A percentile compares a stretch with the other conserved stretches of the same genome.
These are phyloP conservation scores for Podila verticillata DNA, from an alignment of 192 early-diverging fungal species.

Conservation along the genomic window DNA sequence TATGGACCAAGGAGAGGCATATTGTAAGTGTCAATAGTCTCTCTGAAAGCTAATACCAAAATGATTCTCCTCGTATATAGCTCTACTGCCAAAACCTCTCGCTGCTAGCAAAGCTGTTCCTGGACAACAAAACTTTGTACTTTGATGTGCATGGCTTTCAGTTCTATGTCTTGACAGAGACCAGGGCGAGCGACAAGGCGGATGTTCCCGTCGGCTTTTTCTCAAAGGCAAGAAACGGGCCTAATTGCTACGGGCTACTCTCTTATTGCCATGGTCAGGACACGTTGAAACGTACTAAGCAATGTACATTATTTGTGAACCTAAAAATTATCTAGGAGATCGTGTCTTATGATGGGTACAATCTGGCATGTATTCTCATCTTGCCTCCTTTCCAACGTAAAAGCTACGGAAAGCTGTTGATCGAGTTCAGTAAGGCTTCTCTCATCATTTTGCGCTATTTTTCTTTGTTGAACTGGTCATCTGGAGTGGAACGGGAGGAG, in stretches of 20 bases:
- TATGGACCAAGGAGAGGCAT: neutral
- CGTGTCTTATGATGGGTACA: constrained; percentile 82
- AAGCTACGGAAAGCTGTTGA: constrained; percentile 86
- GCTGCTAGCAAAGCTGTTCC: constrained; percentile 91
- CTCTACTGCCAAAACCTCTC: constrained; percentile 96
- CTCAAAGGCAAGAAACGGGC: constrained; percentile 77
- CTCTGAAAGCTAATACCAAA: neutral
- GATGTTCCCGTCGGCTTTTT: constrained; percentile 92
- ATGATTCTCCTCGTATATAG: constrained; percentile 33
- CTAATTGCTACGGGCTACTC: neutral
- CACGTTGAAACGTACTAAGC: neutral
- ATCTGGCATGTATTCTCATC: constrained; percentile 90
- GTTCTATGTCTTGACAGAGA: constrained; percentile 90
- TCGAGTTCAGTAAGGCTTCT: constrained; percentile 84
- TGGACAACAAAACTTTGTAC: constrained; percentile 97
- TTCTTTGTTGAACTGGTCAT: neutral
- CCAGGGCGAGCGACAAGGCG: constrained; percentile 45
- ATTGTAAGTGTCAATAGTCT: too few relatives aligned
- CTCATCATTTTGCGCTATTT: neutral
- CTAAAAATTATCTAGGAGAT: constrained; percentile 73
- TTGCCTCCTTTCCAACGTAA: constrained; percentile 89
- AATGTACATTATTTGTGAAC: neutral
- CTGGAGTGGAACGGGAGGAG: too few relatives aligned
- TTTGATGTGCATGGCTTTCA: constrained; percentile 94
- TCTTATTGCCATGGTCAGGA: neutral